Percentiles rank a stretch among this genome's conserved stretches.
phyloP scores from a whole-genome alignment of 352 stramenopile species.

The Globisporangium viniferum region DNA sequence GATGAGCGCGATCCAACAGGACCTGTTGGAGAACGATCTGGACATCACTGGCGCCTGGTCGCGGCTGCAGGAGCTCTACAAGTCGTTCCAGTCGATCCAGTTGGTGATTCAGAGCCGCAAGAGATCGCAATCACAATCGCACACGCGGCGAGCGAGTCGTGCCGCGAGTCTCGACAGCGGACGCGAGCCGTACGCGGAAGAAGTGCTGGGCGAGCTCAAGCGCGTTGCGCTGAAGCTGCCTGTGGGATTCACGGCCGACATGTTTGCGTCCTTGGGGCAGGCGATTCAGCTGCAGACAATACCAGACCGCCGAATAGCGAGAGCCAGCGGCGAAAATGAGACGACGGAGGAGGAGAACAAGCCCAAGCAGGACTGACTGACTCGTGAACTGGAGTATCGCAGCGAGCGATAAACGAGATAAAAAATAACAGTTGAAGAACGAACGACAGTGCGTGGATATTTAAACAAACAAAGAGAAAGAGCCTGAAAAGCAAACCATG shows the following conservation, averaged over 20 bases:
- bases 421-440: background rate
- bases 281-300: slow-evolving; percentile 33
- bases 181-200: slow-evolving; percentile 12
- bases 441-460: background rate
- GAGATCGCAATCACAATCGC: background rate
- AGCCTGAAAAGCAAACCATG: background rate
- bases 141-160: slow-evolving; percentile 18
- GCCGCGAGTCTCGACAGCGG: slow-evolving; percentile 16
- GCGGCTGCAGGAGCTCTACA: slow-evolving; percentile 36
- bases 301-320: background rate
- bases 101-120: slow-evolving; percentile 26
- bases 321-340: background rate
- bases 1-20: slow-evolving; percentile 25
- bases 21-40: slow-evolving; percentile 21
- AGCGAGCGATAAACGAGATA: background rate
- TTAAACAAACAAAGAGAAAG: background rate
- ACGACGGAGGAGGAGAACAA: background rate
- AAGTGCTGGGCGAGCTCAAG: slow-evolving; percentile 32
- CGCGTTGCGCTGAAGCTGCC: slow-evolving; percentile 41
- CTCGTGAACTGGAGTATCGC: background rate
- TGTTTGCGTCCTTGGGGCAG: slow-evolving; percentile 59
- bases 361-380: slow-evolving; percentile 6
- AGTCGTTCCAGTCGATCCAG: slow-evolving; percentile 43
- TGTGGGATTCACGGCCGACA: slow-evolving; percentile 54
- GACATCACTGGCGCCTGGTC: slow-evolving; percentile 24